Conservation (phyloP, 371 early-diverging fungal species). For the Actinomortierella wolfii region DNA sequence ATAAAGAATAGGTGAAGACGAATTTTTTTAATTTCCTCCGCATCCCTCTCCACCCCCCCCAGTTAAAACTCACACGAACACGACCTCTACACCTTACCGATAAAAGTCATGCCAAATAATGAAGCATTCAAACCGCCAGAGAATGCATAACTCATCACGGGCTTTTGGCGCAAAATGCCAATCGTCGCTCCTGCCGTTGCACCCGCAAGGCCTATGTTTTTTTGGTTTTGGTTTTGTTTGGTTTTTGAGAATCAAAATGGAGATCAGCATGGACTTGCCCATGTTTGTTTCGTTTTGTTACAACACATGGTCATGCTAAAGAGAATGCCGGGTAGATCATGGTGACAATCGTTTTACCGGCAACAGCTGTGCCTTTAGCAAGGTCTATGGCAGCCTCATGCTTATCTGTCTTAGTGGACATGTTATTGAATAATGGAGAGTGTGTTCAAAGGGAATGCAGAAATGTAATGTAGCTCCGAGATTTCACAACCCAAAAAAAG, state of each 20-base stretch:
- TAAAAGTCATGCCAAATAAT: constrained; percentile 53
- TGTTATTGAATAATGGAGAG: too few relatives aligned
- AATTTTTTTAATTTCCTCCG: background rate
- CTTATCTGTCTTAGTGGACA: too few relatives aligned
- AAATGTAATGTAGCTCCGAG: too few relatives aligned
- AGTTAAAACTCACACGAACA: background rate
- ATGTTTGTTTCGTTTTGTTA: too few relatives aligned
- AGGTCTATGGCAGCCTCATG: too few relatives aligned
- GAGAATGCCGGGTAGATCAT: too few relatives aligned
- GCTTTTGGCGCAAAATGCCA: constrained; percentile 51
- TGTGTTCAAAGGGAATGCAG: too few relatives aligned
- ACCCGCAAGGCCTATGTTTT: constrained; percentile 40
- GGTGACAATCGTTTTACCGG: too few relatives aligned
- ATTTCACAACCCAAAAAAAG: too few relatives aligned
- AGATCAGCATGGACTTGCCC: too few relatives aligned
- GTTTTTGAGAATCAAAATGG: background rate
- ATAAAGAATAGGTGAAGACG: background rate
- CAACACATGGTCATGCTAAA: too few relatives aligned
- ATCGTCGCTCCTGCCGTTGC: constrained; percentile 56
- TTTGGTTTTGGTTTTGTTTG: background rate
- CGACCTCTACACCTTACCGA: constrained; percentile 38
- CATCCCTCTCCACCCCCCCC: background rate
- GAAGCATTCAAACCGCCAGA: constrained; percentile 51
- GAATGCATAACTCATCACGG: constrained; percentile 46
- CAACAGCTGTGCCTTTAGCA: too few relatives aligned